Evolutionary conservation across 2,329 filamentous ascomycete genomes (phyloP).

Genomic region (Biscogniauxia mediterranea): DNA sequence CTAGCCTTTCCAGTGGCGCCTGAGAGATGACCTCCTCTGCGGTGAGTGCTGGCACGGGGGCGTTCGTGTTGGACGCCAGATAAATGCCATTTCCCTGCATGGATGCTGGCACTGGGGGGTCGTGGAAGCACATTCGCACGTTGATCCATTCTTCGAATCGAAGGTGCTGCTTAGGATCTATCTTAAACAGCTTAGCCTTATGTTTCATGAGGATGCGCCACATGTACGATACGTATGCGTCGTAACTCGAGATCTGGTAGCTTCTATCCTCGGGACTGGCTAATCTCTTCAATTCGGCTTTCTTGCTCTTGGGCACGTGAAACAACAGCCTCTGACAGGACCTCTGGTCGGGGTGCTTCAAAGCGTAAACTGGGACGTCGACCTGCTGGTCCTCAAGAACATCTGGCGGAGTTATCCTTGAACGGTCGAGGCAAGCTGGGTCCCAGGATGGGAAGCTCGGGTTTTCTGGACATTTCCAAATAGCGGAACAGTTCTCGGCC

Average conservation of each 20-base stretch:
- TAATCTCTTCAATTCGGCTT: constrained; percentile 37
- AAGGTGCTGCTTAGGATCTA: constrained; percentile 19
- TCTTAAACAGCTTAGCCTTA: constrained; percentile 34
- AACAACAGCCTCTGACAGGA: constrained; percentile 35
- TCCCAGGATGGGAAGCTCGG: constrained; percentile 3
- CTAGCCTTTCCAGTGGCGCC: constrained; percentile 34
- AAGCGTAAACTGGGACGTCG: constrained; percentile 2
- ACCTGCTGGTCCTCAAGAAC: constrained; percentile 4
- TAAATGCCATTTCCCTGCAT: constrained; percentile 31
- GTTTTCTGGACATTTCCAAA: constrained; percentile 10
- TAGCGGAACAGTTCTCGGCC: constrained; percentile 41
- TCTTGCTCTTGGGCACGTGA: constrained; percentile 44
- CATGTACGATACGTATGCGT: constrained; percentile 41
- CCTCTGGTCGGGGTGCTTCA: constrained; percentile 2
- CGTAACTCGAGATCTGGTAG: constrained; percentile 45
- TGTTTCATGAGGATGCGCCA: constrained; percentile 39
- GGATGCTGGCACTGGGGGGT: constrained; percentile 31
- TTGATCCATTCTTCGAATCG: constrained; percentile 6
- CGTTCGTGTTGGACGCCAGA: constrained; percentile 13
- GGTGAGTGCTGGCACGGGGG: constrained; percentile 27
- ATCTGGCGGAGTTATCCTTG: constrained; percentile 2
- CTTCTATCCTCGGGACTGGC: constrained; percentile 30
- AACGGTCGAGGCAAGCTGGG: constrained; percentile 2
- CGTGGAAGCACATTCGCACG: constrained; percentile 37
- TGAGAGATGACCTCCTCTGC: constrained; percentile 36